These are phyloP conservation scores for Pythium utonaiense DNA, from an alignment of 352 stramenopile genomes.

Conservation along the genomic window DNA sequence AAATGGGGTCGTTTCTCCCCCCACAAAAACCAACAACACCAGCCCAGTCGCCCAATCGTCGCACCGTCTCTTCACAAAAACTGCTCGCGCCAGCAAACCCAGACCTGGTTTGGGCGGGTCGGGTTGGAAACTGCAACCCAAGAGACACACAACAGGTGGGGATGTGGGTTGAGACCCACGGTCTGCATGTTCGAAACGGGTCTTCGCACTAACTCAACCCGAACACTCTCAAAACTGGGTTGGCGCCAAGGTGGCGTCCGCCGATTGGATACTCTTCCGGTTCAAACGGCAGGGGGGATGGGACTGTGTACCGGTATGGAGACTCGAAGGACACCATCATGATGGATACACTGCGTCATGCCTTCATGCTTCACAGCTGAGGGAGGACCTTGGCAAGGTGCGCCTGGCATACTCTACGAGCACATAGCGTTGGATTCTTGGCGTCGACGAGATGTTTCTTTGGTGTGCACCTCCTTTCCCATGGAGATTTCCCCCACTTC, in stretches of 20 bases:
- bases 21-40: slow-evolving; percentile 3
- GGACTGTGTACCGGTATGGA: no score
- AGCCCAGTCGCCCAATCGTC: neutral
- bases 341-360: no score
- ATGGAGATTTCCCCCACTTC: no score
- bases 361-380: no score
- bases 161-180: no score
- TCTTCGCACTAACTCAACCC: neutral
- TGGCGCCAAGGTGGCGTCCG: slow-evolving; percentile 3
- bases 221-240: neutral
- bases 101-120: neutral
- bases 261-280: slow-evolving; percentile 5
- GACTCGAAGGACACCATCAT: no score
- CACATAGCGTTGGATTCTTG: no score
- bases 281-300: neutral
- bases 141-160: no score
- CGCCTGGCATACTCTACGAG: no score
- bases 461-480: no score
- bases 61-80: slow-evolving; percentile 4
- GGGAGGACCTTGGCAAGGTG: no score
- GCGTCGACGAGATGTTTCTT: no score
- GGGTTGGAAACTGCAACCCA: neutral
- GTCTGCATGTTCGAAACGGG: neutral
- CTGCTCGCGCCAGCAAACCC: neutral
- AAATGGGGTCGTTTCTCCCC: slow-evolving; percentile 6